Evolutionary conservation across 768 basidiomycete genomes (phyloP).

Genomic region (Xerocomellus chrysenteron): DNA sequence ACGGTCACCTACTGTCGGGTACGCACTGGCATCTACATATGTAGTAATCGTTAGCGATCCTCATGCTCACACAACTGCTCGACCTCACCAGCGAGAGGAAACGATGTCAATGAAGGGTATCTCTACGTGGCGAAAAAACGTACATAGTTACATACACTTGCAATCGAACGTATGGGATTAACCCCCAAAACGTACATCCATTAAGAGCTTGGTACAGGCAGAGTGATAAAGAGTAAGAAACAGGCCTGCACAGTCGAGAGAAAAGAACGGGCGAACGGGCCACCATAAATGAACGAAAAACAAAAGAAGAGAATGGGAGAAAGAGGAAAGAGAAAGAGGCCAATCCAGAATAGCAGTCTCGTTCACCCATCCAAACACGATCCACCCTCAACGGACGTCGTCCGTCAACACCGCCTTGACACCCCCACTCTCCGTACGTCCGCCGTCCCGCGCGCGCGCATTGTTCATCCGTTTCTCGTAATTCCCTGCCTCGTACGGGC

Average conservation of each 20-base stretch:
- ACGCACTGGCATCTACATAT: too few relatives aligned
- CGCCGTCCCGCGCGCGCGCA: slow-evolving; percentile 73
- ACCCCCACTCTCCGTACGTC: slow-evolving; percentile 84
- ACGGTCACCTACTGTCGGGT: too few relatives aligned
- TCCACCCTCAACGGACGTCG: slow-evolving; percentile 22
- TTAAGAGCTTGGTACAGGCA: slow-evolving; percentile 12
- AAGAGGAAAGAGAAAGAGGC: not conserved
- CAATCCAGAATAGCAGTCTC: slow-evolving; percentile 12
- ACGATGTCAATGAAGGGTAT: slow-evolving; percentile 26
- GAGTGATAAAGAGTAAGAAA: slow-evolving; percentile 12
- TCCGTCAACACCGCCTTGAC: slow-evolving; percentile 68
- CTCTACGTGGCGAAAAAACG: slow-evolving; percentile 15
- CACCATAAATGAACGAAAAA: slow-evolving; percentile 10
- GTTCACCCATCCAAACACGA: slow-evolving; percentile 6
- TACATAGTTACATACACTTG: slow-evolving; percentile 28
- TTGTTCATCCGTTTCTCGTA: slow-evolving; percentile 63
- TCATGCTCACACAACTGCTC: too few relatives aligned
- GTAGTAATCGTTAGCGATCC: too few relatives aligned
- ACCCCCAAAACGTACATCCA: slow-evolving; percentile 18
- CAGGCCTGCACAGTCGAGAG: slow-evolving; percentile 3
- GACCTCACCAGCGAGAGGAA: not conserved
- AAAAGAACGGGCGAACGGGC: slow-evolving; percentile 7
- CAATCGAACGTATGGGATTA: slow-evolving; percentile 2
- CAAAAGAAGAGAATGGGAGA: slow-evolving; percentile 1
- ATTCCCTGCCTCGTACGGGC: slow-evolving; percentile 24